Percentiles rank a stretch among this genome's conserved stretches.
Evolutionary conservation across 257 asterid genomes (phyloP).

Genomic region (Rauvolfia tetraphylla): DNA sequence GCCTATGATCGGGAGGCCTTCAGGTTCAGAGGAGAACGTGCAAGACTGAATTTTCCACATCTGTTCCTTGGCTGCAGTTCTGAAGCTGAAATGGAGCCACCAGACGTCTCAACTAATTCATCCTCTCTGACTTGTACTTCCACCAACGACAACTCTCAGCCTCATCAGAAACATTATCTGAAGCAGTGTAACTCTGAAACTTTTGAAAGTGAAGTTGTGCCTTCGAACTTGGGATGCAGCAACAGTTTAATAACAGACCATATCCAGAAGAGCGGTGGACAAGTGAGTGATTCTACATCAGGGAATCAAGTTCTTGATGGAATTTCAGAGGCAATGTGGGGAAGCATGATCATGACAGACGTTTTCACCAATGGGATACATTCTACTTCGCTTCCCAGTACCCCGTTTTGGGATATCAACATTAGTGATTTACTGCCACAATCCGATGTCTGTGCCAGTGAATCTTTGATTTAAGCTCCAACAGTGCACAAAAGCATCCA

Average conservation of each 20-base stretch:
- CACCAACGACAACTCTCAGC: neutral
- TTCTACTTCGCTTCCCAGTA: neutral
- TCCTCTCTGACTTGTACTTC: neutral
- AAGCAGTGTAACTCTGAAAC: neutral
- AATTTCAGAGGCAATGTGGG: neutral
- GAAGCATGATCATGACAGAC: neutral
- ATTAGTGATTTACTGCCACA: slow-evolving; percentile 9
- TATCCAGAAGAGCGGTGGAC: too few species aligned
- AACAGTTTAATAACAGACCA: neutral
- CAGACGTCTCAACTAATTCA: neutral
- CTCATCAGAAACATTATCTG: neutral
- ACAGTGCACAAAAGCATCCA: neutral
- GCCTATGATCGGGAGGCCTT: slow-evolving; percentile 53
- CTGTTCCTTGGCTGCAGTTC: slow-evolving; percentile 19
- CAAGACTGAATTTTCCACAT: slow-evolving; percentile 43
- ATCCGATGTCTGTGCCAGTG: neutral
- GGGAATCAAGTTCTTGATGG: neutral
- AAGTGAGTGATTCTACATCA: neutral
- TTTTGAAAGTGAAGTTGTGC: neutral
- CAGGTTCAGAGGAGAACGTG: slow-evolving; percentile 39
- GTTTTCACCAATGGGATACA: neutral
- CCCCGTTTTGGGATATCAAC: slow-evolving; percentile 13
- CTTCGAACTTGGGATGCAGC: neutral
- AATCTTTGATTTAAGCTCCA: neutral
- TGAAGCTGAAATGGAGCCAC: neutral